Evolutionary conservation across 495 filamentous ascomycete species (phyloP).

Genomic region (Hypoxylon perforatum): DNA sequence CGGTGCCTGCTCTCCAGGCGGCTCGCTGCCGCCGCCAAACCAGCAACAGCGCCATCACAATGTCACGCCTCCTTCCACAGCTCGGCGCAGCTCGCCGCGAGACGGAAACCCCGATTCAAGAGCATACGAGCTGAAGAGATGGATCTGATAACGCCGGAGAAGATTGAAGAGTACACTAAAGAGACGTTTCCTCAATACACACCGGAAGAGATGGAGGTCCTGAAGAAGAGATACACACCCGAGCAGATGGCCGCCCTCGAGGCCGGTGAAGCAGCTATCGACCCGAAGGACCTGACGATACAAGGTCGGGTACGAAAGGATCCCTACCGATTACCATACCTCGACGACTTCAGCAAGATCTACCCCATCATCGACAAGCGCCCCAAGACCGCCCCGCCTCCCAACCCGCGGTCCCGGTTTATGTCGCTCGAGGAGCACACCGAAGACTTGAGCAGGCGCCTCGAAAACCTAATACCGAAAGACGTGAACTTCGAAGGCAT

Average conservation of each 20-base stretch:
- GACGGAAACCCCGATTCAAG: slow-evolving; percentile 55
- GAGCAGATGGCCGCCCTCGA: slow-evolving; percentile 86
- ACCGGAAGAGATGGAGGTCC: slow-evolving; percentile 69
- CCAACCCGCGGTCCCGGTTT: slow-evolving; percentile 68
- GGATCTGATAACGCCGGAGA: slow-evolving; percentile 51
- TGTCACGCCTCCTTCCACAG: slow-evolving; percentile 56
- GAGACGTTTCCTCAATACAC: slow-evolving; percentile 72
- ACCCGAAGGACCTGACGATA: slow-evolving; percentile 77
- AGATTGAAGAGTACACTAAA: slow-evolving; percentile 56
- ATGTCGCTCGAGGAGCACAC: slow-evolving; percentile 68
- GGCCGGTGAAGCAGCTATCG: slow-evolving; percentile 85
- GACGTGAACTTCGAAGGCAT: slow-evolving; percentile 53
- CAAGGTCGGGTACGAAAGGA: slow-evolving; percentile 77
- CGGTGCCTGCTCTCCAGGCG: slow-evolving; percentile 47
- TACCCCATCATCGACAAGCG: slow-evolving; percentile 78
- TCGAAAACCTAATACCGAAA: slow-evolving; percentile 62
- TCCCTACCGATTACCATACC: slow-evolving; percentile 76
- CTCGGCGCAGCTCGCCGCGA: slow-evolving; percentile 52
- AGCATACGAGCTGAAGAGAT: slow-evolving; percentile 57
- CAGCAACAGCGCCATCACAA: slow-evolving; percentile 38
- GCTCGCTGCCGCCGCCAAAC: slow-evolving; percentile 39
- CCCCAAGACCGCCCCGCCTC: slow-evolving; percentile 43
- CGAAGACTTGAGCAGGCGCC: slow-evolving; percentile 66
- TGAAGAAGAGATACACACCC: slow-evolving; percentile 76
- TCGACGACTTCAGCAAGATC: slow-evolving; percentile 85